Percentiles rank a stretch among this genome's conserved stretches.
These are phyloP conservation scores for Talaromyces albobiverticillius DNA, from an alignment of 2,329 filamentous ascomycete species.

Conservation along the genomic window DNA sequence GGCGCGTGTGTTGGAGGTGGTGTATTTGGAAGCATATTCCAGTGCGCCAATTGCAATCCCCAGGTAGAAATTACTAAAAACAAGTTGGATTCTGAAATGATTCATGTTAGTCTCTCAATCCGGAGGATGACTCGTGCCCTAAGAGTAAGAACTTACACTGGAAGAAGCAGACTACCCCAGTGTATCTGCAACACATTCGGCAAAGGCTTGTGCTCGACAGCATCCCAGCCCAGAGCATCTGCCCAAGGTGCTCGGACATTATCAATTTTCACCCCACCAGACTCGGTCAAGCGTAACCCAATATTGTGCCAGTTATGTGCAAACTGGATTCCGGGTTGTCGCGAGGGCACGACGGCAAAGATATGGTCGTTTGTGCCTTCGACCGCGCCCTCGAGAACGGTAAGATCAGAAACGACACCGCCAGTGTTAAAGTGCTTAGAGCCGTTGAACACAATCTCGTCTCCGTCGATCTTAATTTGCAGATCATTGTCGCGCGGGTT, in stretches of 20 bases:
- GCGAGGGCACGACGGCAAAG: slow-evolving; percentile 59
- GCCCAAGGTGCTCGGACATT: slow-evolving; percentile 57
- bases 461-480: slow-evolving; percentile 54
- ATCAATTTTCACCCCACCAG: slow-evolving; percentile 60
- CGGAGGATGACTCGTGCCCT: no score
- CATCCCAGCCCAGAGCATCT: slow-evolving; percentile 62
- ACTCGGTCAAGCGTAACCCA: slow-evolving; percentile 62
- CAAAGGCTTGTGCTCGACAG: slow-evolving; percentile 36
- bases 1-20: slow-evolving; percentile 54
- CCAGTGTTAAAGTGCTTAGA: slow-evolving; percentile 67
- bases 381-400: slow-evolving; percentile 62
- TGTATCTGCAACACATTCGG: slow-evolving; percentile 48
- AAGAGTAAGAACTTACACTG: slow-evolving; percentile 42
- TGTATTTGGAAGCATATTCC: slow-evolving; percentile 56
- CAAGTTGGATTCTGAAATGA: slow-evolving; percentile 56
- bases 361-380: slow-evolving; percentile 59
- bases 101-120: not conserved
- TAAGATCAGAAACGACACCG: slow-evolving; percentile 64
- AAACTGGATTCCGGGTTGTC: slow-evolving; percentile 55
- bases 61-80: slow-evolving; percentile 66
- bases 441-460: slow-evolving; percentile 58
- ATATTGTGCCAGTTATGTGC: slow-evolving; percentile 64
- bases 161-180: slow-evolving; percentile 58
- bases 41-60: slow-evolving; percentile 62
- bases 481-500: slow-evolving; percentile 64